A percentile compares a stretch with the other conserved stretches of the same genome.
Conservation (phyloP, 1,284 basidiomycete species). For the Cystobasidium sp. region DNA sequence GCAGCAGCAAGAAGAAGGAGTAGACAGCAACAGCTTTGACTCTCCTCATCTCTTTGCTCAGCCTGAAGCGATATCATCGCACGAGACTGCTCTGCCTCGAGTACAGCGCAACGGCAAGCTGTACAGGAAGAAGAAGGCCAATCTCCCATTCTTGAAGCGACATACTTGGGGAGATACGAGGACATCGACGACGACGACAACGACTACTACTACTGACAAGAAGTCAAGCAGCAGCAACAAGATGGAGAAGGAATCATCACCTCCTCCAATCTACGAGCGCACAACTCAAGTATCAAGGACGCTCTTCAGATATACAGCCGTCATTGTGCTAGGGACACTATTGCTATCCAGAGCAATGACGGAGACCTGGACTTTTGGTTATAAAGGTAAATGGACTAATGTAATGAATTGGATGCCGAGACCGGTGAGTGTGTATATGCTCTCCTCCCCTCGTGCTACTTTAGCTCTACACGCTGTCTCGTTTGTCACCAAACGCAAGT, state of each 20-base stretch:
- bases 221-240: background rate
- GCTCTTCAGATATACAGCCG: conserved; percentile 25
- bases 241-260: conserved; percentile 22
- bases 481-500: background rate
- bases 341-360: conserved; percentile 78
- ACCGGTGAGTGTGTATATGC: conserved; percentile 12
- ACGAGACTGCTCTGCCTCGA: conserved; percentile 4
- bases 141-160: conserved; percentile 33
- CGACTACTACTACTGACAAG: background rate
- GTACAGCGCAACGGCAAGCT: conserved; percentile 33
- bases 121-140: conserved; percentile 33
- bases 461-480: too few relatives aligned
- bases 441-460: background rate
- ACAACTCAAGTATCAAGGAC: conserved; percentile 32
- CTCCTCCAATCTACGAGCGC: conserved; percentile 25
- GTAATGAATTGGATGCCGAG: conserved; percentile 32
- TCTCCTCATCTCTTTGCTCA: background rate
- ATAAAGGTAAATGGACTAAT: conserved; percentile 59
- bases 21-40: background rate
- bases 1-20: background rate
- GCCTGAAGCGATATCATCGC: background rate
- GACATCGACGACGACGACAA: background rate
- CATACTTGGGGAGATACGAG: conserved; percentile 23
- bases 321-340: conserved; percentile 63
- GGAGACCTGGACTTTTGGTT: conserved; percentile 77